Percentiles rank a stretch among this genome's conserved stretches.
Evolutionary conservation across 1,284 basidiomycete species (phyloP).

Genomic region (Rhodotorula sp.): DNA sequence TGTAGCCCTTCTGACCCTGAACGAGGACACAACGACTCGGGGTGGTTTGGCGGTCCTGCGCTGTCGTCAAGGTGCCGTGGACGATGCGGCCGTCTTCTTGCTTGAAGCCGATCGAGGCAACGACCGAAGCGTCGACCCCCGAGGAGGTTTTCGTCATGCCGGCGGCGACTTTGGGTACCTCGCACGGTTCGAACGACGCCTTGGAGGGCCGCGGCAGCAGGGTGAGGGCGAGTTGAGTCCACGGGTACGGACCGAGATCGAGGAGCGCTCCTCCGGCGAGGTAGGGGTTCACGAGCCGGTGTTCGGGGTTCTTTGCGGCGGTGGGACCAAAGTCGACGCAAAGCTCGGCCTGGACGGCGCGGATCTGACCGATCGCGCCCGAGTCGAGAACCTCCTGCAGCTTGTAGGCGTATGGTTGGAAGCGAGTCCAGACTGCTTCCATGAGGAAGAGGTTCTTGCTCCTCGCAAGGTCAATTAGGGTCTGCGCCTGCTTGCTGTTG

Average conservation of each 20-base stretch:
- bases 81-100: constrained; percentile 39
- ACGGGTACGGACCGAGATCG: constrained; percentile 51
- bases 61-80: constrained; percentile 42
- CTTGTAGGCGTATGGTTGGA: constrained; percentile 46
- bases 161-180: constrained; percentile 23
- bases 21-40: constrained; percentile 15
- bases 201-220: constrained; percentile 12
- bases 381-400: constrained; percentile 47
- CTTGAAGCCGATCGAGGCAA: constrained; percentile 27
- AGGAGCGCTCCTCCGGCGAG: constrained; percentile 54
- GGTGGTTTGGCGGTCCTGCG: constrained; percentile 16
- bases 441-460: constrained; percentile 49
- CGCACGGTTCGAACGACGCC: constrained; percentile 1
- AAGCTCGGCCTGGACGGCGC: constrained; percentile 48
- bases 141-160: constrained; percentile 23
- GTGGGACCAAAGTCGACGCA: constrained; percentile 36
- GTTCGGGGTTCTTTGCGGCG: constrained; percentile 38
- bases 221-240: constrained; percentile 45
- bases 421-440: constrained; percentile 53
- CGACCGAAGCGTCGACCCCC: constrained; percentile 32
- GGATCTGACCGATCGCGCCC: constrained; percentile 49
- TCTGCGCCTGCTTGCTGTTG: constrained; percentile 52
- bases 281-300: constrained; percentile 51
- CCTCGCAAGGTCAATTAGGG: constrained; percentile 50
- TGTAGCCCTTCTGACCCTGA: constrained; percentile 25